These are phyloP conservation scores for Chaetomiaceae sp. DNA, from an alignment of 2,329 filamentous ascomycete species.

Conservation along the genomic window DNA sequence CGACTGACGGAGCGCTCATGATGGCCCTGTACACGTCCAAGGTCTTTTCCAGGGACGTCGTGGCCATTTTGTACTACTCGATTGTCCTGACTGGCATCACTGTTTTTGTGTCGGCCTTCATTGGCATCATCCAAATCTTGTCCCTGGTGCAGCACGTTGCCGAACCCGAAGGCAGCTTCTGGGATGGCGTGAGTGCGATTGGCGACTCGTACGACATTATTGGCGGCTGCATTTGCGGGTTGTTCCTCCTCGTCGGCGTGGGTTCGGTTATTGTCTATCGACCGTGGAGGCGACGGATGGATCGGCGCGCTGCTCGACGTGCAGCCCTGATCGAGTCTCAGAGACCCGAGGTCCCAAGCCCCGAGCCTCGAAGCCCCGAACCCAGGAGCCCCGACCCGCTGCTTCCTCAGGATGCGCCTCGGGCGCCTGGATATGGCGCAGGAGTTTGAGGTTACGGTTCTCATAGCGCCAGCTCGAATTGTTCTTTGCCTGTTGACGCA, in stretches of 20 bases:
- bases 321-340: background rate
- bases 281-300: conserved; percentile 64
- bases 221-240: conserved; percentile 78
- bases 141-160: conserved; percentile 74
- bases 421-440: background rate
- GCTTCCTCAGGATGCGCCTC: background rate
- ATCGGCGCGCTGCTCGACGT: conserved; percentile 22
- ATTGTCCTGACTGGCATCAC: conserved; percentile 81
- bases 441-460: background rate
- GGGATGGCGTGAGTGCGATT: conserved; percentile 76
- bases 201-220: conserved; percentile 82
- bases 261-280: conserved; percentile 71
- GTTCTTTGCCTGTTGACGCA: too few relatives aligned
- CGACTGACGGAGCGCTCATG: conserved; percentile 89
- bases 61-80: conserved; percentile 94
- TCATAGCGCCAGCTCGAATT: too few relatives aligned
- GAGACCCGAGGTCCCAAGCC: background rate
- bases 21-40: conserved; percentile 86
- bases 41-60: conserved; percentile 69
- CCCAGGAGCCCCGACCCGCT: conserved; percentile 1
- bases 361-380: background rate
- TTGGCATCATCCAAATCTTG: conserved; percentile 80
- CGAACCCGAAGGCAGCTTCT: conserved; percentile 71
- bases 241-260: conserved; percentile 73
- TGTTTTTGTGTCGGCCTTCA: conserved; percentile 76